These are phyloP conservation scores for Tulasnella sp. DNA, from an alignment of 768 basidiomycete genomes.

Conservation along the genomic window DNA sequence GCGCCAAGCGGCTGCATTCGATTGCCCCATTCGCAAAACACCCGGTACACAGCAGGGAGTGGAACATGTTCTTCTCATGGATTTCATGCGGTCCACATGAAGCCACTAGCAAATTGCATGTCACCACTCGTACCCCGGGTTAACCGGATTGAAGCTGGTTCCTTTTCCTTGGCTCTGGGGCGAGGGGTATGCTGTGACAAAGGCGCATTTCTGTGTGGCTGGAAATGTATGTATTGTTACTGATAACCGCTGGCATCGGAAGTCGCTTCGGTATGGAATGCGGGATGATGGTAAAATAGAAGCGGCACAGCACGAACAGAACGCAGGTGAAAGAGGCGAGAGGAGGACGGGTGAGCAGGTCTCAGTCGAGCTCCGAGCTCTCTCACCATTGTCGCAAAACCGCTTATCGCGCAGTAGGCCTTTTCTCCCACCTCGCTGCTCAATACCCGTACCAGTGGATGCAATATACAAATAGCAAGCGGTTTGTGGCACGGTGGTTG, in stretches of 20 bases:
- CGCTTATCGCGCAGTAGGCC: conserved; percentile 3
- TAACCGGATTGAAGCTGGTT: neutral
- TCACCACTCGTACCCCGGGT: neutral
- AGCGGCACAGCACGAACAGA: conserved; percentile 2
- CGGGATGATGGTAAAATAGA: conserved; percentile 8
- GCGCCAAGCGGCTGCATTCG: neutral
- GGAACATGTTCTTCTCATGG: neutral
- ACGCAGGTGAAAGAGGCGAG: conserved; percentile 11
- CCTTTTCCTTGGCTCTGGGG: conserved; percentile 8
- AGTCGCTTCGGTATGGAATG: conserved; percentile 5
- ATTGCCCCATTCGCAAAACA: conserved; percentile 8
- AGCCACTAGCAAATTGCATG: conserved; percentile 1
- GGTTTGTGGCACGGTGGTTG: neutral
- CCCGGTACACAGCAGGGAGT: neutral
- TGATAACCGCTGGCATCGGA: neutral
- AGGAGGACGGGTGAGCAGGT: neutral
- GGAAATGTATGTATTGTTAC: neutral
- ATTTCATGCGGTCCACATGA: neutral
- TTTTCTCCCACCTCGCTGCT: neutral
- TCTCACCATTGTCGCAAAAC: conserved; percentile 9
- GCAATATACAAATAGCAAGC: conserved; percentile 9
- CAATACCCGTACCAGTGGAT: conserved; percentile 2
- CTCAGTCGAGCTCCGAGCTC: conserved; percentile 1
- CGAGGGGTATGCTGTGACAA: conserved; percentile 3
- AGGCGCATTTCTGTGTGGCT: neutral